A percentile compares a stretch with the other conserved stretches of the same genome.
phyloP scores from a whole-genome alignment of 805 yeast species.

The Cyberlindnera maritima region DNA sequence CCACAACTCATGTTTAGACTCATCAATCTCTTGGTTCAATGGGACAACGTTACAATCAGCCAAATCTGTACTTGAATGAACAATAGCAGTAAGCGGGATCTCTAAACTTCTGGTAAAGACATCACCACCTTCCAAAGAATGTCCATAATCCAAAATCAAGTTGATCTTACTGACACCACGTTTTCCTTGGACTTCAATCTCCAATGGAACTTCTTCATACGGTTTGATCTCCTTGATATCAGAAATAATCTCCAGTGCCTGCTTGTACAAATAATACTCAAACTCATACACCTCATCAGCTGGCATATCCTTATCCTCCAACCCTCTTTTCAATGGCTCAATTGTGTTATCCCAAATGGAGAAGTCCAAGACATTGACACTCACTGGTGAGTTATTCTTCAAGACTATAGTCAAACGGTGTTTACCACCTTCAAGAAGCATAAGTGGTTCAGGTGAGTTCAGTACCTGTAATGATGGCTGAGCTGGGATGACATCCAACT shows the following conservation, averaged over 20 bases:
- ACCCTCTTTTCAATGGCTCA: slow-evolving; percentile 56
- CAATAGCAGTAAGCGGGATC: slow-evolving; percentile 68
- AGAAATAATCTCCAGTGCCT: slow-evolving; percentile 47
- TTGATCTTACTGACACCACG: slow-evolving; percentile 68
- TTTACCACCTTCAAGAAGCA: slow-evolving; percentile 78
- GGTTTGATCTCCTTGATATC: slow-evolving; percentile 30
- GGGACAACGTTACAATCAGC: slow-evolving; percentile 77
- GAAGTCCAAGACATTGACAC: slow-evolving; percentile 56
- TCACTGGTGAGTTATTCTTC: slow-evolving; percentile 55
- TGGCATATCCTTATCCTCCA: slow-evolving; percentile 46
- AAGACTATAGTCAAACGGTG: slow-evolving; percentile 47
- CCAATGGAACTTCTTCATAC: slow-evolving; percentile 41
- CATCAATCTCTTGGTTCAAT: slow-evolving; percentile 33
- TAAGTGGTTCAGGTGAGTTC: slow-evolving; percentile 50
- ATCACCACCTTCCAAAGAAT: slow-evolving; percentile 31
- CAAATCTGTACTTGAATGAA: slow-evolving; percentile 69
- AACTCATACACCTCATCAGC: slow-evolving; percentile 70
- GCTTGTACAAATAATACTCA: slow-evolving; percentile 63
- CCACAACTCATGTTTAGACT: slow-evolving; percentile 27
- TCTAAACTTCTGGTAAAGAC: slow-evolving; percentile 53
- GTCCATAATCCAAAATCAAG: slow-evolving; percentile 63
- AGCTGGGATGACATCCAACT: slow-evolving; percentile 34
- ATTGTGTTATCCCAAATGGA: slow-evolving; percentile 72
- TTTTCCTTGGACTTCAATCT: slow-evolving; percentile 65
- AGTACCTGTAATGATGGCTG: slow-evolving; percentile 64